Conservation (phyloP, 768 basidiomycete genomes). For the Rhodotorula paludigena region DNA sequence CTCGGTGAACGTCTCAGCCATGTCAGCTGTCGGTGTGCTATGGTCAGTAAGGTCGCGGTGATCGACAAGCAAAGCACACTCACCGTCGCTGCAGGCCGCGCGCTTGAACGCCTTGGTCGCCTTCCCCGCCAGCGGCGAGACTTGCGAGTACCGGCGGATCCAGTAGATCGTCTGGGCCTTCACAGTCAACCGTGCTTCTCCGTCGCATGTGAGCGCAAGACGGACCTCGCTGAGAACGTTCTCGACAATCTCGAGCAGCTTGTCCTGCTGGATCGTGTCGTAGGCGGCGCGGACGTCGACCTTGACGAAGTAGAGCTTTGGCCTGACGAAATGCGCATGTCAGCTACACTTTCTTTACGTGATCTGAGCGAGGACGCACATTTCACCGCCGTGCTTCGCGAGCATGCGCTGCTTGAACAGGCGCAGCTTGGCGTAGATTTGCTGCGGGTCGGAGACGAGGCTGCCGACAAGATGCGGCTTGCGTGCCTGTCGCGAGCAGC, state of each 20-base stretch:
- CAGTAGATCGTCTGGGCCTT: conserved; percentile 62
- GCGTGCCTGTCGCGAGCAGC: conserved; percentile 62
- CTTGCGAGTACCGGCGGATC: conserved; percentile 64
- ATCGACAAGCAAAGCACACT: conserved; percentile 7
- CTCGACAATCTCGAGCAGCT: conserved; percentile 69
- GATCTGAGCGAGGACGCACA: not conserved
- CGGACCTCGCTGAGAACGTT: conserved; percentile 67
- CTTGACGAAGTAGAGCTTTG: conserved; percentile 90
- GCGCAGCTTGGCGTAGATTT: conserved; percentile 71
- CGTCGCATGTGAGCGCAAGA: too few relatives aligned
- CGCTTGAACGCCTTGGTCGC: conserved; percentile 12
- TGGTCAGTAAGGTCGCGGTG: not conserved
- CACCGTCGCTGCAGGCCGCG: conserved; percentile 63
- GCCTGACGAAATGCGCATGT: too few relatives aligned
- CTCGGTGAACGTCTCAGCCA: conserved; percentile 67
- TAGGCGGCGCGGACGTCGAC: conserved; percentile 94
- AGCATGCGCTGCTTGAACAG: conserved; percentile 56
- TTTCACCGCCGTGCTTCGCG: conserved; percentile 22
- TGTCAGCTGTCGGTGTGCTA: conserved; percentile 53
- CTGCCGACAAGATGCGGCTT: conserved; percentile 66
- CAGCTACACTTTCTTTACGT: not conserved
- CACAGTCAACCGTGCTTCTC: not conserved
- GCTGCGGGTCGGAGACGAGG: conserved; percentile 75
- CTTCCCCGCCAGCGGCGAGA: conserved; percentile 55
- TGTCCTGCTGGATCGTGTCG: conserved; percentile 88